Conservation (phyloP, 805 yeast genomes). For the Starmerella bombicola region DNA sequence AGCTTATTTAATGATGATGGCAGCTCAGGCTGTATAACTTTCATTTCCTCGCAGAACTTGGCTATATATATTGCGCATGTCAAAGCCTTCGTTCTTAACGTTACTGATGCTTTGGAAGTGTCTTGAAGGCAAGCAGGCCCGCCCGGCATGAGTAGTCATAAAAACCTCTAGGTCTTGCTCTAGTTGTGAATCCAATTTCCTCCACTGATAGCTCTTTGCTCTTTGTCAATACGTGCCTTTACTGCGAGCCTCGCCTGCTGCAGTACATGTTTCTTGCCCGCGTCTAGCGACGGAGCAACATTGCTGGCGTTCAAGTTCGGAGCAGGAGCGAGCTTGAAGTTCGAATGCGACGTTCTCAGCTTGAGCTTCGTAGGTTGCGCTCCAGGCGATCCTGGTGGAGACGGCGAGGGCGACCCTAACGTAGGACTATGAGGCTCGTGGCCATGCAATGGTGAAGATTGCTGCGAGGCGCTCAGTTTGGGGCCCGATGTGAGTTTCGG, state of each 20-base stretch:
- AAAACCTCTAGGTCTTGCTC: neutral
- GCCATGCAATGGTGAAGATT: constrained; percentile 8
- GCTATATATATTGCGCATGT: too few relatives aligned
- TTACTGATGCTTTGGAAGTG: too few relatives aligned
- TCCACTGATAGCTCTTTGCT: constrained; percentile 8
- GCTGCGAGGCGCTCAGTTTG: constrained; percentile 7
- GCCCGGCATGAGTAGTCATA: too few relatives aligned
- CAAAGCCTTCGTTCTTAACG: too few relatives aligned
- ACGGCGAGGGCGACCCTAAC: constrained; percentile 12
- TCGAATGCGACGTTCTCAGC: constrained; percentile 10
- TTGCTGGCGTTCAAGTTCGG: neutral
- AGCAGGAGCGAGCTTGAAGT: constrained; percentile 8
- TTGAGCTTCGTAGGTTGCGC: constrained; percentile 13
- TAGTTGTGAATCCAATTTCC: neutral
- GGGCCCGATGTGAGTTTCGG: constrained; percentile 9
- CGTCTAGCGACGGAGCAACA: constrained; percentile 17
- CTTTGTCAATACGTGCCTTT: constrained; percentile 21
- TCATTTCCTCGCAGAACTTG: too few relatives aligned
- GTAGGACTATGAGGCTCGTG: neutral
- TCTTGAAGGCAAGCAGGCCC: too few relatives aligned
- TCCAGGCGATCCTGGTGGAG: constrained; percentile 20
- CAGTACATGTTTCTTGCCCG: constrained; percentile 19
- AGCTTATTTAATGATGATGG: too few relatives aligned
- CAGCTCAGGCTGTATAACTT: too few relatives aligned
- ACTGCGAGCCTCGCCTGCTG: constrained; percentile 24